A percentile compares a stretch with the other conserved stretches of the same genome.
These are phyloP conservation scores for Rubia peregrina DNA, from an alignment of 305 asterid genomes.

Conservation along the genomic window DNA sequence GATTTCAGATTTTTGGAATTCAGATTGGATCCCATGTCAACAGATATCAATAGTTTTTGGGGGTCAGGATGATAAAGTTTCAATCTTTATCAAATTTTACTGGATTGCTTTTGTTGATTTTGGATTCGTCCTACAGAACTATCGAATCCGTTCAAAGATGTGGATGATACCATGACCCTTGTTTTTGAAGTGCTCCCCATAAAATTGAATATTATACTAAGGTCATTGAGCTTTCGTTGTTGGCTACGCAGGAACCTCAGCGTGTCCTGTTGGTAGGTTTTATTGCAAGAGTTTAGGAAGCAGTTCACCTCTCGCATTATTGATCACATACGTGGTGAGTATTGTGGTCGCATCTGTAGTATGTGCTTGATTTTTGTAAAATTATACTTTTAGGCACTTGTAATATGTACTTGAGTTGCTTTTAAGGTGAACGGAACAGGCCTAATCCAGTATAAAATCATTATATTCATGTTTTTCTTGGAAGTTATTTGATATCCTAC, in stretches of 20 bases:
- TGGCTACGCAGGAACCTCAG: slow-evolving; percentile 66
- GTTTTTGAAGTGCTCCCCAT: neutral
- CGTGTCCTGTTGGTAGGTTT: slow-evolving; percentile 82
- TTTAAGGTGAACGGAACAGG: neutral
- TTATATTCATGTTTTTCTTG: neutral
- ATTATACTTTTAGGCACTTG: neutral
- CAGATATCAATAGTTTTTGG: no score
- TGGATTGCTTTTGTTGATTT: no score
- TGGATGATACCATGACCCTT: no score
- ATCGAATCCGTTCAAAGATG: no score
- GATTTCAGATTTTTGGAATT: no score
- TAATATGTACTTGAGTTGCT: neutral
- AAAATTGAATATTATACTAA: neutral
- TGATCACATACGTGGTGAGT: slow-evolving; percentile 77
- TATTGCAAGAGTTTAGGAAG: slow-evolving; percentile 86
- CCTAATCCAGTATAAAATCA: neutral
- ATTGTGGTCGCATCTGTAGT: neutral
- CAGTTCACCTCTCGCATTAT: slow-evolving; percentile 77
- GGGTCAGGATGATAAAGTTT: no score
- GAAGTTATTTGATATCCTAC: neutral
- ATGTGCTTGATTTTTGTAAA: no score
- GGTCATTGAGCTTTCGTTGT: slow-evolving; percentile 12
- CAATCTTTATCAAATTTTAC: no score
- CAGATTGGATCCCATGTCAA: no score
- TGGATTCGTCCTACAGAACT: no score